phyloP scores from a whole-genome alignment of 140 eudicot species.

The Stevia rebaudiana region DNA sequence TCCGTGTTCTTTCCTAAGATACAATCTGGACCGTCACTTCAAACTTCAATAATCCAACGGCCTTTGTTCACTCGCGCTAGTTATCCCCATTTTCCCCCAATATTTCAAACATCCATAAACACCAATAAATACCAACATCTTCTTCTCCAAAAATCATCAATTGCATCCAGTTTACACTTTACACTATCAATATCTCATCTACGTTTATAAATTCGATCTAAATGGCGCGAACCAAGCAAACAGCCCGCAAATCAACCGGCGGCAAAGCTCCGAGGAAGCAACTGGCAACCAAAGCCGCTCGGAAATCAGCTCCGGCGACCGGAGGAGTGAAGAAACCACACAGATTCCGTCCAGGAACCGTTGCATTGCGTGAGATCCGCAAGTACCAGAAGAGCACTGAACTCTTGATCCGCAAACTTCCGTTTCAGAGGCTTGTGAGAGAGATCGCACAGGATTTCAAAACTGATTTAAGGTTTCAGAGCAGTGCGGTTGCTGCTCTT shows the following conservation, averaged over 20 bases:
- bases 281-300: conserved; percentile 35
- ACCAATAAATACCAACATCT: background rate
- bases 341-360: conserved; percentile 40
- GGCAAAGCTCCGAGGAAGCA: conserved; percentile 43
- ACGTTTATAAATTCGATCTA: no score
- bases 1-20: background rate
- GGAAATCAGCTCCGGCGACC: conserved; percentile 45
- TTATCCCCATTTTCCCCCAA: background rate
- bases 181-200: background rate
- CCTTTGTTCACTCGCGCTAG: background rate
- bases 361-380: conserved; percentile 35
- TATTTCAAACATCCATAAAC: background rate
- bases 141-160: background rate
- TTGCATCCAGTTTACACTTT: background rate
- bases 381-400: conserved; percentile 27
- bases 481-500: conserved; percentile 34
- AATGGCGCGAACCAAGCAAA: conserved; percentile 44
- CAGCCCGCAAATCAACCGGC: conserved; percentile 42
- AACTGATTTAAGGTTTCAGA: conserved; percentile 40
- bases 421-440: conserved; percentile 40
- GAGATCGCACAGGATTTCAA: conserved; percentile 47
- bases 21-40: background rate
- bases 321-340: conserved; percentile 47
- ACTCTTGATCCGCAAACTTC: conserved; percentile 26
- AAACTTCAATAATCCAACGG: background rate